These are phyloP conservation scores for Pulveroboletus frians DNA, from an alignment of 768 basidiomycete genomes.

Conservation along the genomic window DNA sequence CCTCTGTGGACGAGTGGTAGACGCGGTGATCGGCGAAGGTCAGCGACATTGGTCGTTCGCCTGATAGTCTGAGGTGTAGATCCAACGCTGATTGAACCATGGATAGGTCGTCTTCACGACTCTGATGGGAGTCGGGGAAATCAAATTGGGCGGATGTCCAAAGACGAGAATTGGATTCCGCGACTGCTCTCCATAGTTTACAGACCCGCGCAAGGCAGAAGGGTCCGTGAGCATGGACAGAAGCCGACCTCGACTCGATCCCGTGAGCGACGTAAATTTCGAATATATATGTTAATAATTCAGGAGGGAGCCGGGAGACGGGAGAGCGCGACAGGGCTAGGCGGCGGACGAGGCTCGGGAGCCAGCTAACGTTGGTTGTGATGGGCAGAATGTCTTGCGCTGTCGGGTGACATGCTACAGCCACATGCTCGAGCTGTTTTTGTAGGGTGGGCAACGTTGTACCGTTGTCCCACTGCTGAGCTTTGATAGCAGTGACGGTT, in stretches of 20 bases:
- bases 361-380: background rate
- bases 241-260: background rate
- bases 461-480: background rate
- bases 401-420: background rate
- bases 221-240: background rate
- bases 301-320: constrained; percentile 10
- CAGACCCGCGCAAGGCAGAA: constrained; percentile 18
- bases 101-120: constrained; percentile 1
- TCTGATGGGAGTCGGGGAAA: background rate
- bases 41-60: constrained; percentile 12
- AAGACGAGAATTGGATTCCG: constrained; percentile 11
- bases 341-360: background rate
- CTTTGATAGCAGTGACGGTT: background rate
- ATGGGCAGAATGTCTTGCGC: background rate
- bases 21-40: constrained; percentile 18
- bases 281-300: constrained; percentile 34
- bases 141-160: constrained; percentile 21
- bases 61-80: constrained; percentile 11
- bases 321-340: background rate
- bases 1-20: constrained; percentile 1
- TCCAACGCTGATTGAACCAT: constrained; percentile 4
- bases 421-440: background rate
- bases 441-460: background rate
- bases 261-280: background rate
- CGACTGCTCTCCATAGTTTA: constrained; percentile 15